Evolutionary conservation across 768 basidiomycete genomes (phyloP).

Genomic region (Suillus subalutaceus): DNA sequence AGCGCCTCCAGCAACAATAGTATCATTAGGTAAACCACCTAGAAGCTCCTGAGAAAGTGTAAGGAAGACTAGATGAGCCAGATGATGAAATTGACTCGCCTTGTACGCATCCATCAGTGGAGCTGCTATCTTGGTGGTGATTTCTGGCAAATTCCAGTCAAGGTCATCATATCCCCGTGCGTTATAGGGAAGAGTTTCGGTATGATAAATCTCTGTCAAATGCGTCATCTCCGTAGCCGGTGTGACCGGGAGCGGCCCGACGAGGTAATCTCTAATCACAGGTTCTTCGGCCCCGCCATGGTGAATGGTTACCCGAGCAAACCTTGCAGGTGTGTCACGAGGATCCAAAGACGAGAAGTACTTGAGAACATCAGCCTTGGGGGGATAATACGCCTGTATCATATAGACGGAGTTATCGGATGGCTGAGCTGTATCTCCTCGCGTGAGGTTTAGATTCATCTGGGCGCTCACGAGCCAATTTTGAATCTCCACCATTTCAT

Average conservation of each 20-base stretch:
- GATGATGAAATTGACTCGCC: slow-evolving; percentile 30
- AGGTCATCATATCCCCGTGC: slow-evolving; percentile 43
- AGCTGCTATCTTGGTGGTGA: slow-evolving; percentile 37
- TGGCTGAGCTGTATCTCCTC: slow-evolving; percentile 28
- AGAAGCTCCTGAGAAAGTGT: slow-evolving; percentile 47
- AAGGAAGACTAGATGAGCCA: neutral
- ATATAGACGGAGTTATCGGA: slow-evolving; percentile 55
- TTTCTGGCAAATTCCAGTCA: slow-evolving; percentile 26
- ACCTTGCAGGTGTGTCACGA: slow-evolving; percentile 36
- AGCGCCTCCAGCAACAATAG: slow-evolving; percentile 46
- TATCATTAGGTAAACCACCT: slow-evolving; percentile 48
- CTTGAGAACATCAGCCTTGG: slow-evolving; percentile 48
- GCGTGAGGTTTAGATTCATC: slow-evolving; percentile 52
- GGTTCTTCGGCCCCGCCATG: slow-evolving; percentile 47
- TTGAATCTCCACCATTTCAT: slow-evolving; percentile 46
- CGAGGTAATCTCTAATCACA: slow-evolving; percentile 53
- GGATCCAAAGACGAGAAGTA: slow-evolving; percentile 44
- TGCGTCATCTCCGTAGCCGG: slow-evolving; percentile 40
- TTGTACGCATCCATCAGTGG: slow-evolving; percentile 44
- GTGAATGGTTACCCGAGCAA: slow-evolving; percentile 53
- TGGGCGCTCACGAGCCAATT: slow-evolving; percentile 48
- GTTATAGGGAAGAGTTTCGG: slow-evolving; percentile 55
- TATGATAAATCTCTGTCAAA: slow-evolving; percentile 55
- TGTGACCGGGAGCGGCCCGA: slow-evolving; percentile 58
- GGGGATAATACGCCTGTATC: slow-evolving; percentile 52